phyloP scores from a whole-genome alignment of 2,329 filamentous ascomycete species.

The Pseudocercospora macadamiae region DNA sequence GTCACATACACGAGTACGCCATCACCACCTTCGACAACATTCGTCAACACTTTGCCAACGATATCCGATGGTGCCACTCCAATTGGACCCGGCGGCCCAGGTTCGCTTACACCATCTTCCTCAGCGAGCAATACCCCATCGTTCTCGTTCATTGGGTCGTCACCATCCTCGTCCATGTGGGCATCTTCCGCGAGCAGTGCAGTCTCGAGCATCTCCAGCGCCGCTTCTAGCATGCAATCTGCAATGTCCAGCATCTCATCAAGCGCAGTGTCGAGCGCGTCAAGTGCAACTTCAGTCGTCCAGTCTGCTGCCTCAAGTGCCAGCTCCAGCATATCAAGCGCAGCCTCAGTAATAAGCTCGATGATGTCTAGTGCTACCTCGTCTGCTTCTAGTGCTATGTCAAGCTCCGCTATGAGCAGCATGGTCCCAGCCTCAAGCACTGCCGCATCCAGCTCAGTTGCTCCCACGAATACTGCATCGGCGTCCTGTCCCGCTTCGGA shows the following conservation, averaged over 20 bases:
- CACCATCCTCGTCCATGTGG: not conserved
- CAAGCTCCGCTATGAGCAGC: constrained; percentile 2
- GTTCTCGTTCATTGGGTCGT: constrained; percentile 7
- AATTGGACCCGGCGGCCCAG: not conserved
- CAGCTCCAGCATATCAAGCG: constrained; percentile 1
- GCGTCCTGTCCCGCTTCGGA: constrained; percentile 4
- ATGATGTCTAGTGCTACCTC: constrained; percentile 9
- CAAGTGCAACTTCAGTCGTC: not conserved
- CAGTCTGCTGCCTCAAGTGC: constrained; percentile 5
- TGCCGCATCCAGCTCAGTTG: not conserved
- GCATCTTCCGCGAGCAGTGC: not conserved
- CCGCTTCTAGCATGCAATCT: constrained; percentile 10
- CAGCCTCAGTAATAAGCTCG: constrained; percentile 2
- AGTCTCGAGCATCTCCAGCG: not conserved
- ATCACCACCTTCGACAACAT: not conserved
- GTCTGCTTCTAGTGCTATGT: constrained; percentile 1
- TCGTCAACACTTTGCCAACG: not conserved
- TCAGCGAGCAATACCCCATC: not conserved
- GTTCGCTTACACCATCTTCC: not conserved
- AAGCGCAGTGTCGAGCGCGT: constrained; percentile 1
- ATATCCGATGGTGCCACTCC: not conserved
- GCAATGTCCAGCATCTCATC: not conserved
- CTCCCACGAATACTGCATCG: not conserved
- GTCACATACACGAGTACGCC: constrained; percentile 11
- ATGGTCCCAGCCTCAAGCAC: not conserved